A percentile compares a stretch with the other conserved stretches of the same genome.
phyloP scores from a whole-genome alignment of 305 asterid species.

The Solanum chacoense region DNA sequence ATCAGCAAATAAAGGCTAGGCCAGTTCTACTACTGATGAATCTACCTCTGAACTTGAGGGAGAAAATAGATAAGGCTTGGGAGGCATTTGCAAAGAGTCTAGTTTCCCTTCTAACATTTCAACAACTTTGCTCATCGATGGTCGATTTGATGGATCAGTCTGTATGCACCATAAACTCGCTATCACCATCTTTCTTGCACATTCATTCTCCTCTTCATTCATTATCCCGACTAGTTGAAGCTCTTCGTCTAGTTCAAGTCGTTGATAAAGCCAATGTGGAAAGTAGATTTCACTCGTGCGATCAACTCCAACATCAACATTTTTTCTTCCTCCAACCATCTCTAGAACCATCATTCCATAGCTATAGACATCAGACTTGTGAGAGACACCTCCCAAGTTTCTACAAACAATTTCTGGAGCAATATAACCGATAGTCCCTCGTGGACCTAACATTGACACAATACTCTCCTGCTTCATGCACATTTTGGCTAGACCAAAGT shows the following conservation, averaged over 20 bases:
- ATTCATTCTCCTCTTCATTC: background rate
- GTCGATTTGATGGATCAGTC: conserved; percentile 1
- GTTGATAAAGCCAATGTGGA: conserved; percentile 13
- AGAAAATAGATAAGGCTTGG: background rate
- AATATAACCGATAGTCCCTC: conserved; percentile 11
- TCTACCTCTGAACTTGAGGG: background rate
- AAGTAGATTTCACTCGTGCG: background rate
- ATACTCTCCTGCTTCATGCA: conserved; percentile 19
- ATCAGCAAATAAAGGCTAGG: background rate
- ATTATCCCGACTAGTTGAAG: background rate
- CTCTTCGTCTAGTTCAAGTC: background rate
- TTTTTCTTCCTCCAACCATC: conserved; percentile 16
- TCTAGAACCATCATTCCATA: conserved; percentile 16
- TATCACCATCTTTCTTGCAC: conserved; percentile 9
- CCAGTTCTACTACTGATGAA: background rate
- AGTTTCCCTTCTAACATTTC: conserved; percentile 16
- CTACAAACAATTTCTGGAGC: conserved; percentile 10
- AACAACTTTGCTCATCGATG: conserved; percentile 6
- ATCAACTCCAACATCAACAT: background rate
- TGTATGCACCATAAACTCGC: conserved; percentile 17
- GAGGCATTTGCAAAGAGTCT: conserved; percentile 6
- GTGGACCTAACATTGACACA: conserved; percentile 16
- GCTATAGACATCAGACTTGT: conserved; percentile 16
- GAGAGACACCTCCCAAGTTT: conserved; percentile 13
- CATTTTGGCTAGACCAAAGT: conserved; percentile 22